Conservation (phyloP, 2,329 filamentous ascomycete genomes). For the Penicillium sumatraense region DNA sequence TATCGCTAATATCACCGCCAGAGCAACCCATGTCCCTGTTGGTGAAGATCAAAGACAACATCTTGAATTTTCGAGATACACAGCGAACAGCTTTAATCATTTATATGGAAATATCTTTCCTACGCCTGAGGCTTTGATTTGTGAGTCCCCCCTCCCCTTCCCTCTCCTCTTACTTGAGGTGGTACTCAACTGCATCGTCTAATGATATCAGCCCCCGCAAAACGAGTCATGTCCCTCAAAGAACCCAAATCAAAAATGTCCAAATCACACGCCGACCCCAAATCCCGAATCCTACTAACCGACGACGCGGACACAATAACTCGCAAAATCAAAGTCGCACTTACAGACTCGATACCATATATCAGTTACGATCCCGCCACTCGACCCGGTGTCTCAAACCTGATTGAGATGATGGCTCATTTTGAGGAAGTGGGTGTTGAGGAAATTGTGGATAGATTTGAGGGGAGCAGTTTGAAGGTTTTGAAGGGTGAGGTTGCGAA, state of each 20-base stretch:
- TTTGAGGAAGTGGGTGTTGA: slow-evolving; percentile 57
- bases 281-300: slow-evolving; percentile 82
- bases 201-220: slow-evolving; percentile 66
- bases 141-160: slow-evolving; percentile 49
- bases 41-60: slow-evolving; percentile 96
- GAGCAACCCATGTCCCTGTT: slow-evolving; percentile 91
- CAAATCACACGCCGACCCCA: slow-evolving; percentile 75
- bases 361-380: slow-evolving; percentile 72
- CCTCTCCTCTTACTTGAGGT: background rate
- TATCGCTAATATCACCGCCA: slow-evolving; percentile 41
- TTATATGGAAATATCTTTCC: slow-evolving; percentile 68
- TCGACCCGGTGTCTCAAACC: slow-evolving; percentile 84
- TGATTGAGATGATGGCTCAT: slow-evolving; percentile 78
- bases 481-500: slow-evolving; percentile 70
- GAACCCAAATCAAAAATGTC: slow-evolving; percentile 88
- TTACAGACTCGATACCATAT: slow-evolving; percentile 72
- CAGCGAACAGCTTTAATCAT: slow-evolving; percentile 85
- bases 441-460: slow-evolving; percentile 53
- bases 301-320: slow-evolving; percentile 73
- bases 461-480: slow-evolving; percentile 54
- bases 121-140: slow-evolving; percentile 71
- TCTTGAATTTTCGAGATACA: slow-evolving; percentile 87
- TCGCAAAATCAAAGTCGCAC: slow-evolving; percentile 67
- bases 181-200: background rate
- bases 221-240: slow-evolving; percentile 86